phyloP scores from a whole-genome alignment of 2,329 filamentous ascomycete genomes.

The Calonectria pseudoreteaudii region DNA sequence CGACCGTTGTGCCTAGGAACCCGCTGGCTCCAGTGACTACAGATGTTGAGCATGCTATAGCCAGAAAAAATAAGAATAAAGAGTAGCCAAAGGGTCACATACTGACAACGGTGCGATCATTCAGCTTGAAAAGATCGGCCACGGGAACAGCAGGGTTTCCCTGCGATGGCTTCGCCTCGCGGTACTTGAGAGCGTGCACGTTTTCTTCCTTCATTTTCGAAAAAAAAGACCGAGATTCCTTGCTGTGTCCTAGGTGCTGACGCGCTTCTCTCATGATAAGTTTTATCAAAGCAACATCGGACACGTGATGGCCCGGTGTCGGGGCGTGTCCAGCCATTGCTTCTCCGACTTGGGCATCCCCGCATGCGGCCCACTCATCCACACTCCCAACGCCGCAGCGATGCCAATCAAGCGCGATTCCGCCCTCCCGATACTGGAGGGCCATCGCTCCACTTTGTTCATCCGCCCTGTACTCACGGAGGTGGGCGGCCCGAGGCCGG shows the following conservation, averaged over 20 bases:
- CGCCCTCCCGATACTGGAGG: not conserved
- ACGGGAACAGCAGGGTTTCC: not conserved
- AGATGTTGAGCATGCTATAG: not conserved
- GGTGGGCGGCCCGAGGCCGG: not conserved
- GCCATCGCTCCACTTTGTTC: not conserved
- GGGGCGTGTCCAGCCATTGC: not conserved
- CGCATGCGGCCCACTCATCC: not conserved
- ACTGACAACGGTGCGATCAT: not conserved
- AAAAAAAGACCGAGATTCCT: not conserved
- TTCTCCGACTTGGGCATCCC: not conserved
- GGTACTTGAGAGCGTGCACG: slow-evolving; percentile 9
- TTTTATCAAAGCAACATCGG: not conserved
- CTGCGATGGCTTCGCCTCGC: slow-evolving; percentile 11
- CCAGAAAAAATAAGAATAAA: not conserved
- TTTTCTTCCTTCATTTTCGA: not conserved
- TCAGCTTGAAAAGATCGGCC: not conserved
- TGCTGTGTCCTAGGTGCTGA: not conserved
- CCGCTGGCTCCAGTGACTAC: not conserved
- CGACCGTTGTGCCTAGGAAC: not conserved
- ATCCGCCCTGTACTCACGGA: not conserved
- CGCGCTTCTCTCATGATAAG: not conserved
- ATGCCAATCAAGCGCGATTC: not conserved
- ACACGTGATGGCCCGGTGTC: not conserved
- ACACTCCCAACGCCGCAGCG: too few species aligned
- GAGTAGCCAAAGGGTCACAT: not conserved